phyloP scores from a whole-genome alignment of 2,329 filamentous ascomycete species.

The Periconia sp. region DNA sequence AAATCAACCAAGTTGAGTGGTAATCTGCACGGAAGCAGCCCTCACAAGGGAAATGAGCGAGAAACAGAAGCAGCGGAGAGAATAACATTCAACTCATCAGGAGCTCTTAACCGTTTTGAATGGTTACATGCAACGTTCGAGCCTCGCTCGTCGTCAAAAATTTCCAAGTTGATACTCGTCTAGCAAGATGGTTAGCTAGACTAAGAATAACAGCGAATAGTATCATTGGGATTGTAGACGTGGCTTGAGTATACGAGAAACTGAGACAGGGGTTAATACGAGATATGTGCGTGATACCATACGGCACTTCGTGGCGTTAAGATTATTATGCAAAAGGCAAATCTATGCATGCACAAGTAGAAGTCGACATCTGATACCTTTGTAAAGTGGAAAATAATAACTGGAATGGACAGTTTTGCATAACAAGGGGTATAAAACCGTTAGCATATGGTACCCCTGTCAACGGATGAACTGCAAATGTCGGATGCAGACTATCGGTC shows the following conservation, averaged over 20 bases:
- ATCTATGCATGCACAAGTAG: too few relatives aligned
- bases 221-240: slow-evolving; percentile 5
- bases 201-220: slow-evolving; percentile 8
- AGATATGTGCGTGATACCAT: neutral
- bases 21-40: neutral
- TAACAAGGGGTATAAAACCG: too few relatives aligned
- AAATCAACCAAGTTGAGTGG: too few relatives aligned
- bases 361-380: too few relatives aligned
- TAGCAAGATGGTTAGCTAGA: slow-evolving; percentile 3
- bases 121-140: neutral
- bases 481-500: too few relatives aligned
- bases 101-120: neutral
- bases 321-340: too few relatives aligned
- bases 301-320: neutral
- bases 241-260: slow-evolving; percentile 10
- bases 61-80: neutral
- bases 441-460: too few relatives aligned
- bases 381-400: too few relatives aligned
- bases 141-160: neutral
- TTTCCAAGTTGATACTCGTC: neutral
- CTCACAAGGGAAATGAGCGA: neutral
- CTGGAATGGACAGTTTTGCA: too few relatives aligned
- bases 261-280: slow-evolving; percentile 2
- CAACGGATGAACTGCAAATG: too few relatives aligned
- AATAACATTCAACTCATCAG: neutral